Evolutionary conservation across 2,329 filamentous ascomycete species (phyloP).

Genomic region (Fusarium albosuccineum): DNA sequence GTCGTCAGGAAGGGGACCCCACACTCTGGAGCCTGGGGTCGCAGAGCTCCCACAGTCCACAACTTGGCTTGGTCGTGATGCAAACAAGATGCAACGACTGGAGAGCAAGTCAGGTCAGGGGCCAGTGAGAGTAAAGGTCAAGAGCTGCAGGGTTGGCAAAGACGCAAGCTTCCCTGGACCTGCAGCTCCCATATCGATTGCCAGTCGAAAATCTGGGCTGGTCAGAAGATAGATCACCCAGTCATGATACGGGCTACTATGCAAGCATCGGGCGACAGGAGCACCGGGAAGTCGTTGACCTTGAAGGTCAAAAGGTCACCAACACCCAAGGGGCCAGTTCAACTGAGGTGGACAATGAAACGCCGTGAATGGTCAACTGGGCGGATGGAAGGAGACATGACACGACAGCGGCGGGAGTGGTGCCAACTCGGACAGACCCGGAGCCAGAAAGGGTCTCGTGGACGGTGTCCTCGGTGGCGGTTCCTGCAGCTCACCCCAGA

Average conservation of each 20-base stretch:
- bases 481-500: conserved; percentile 45
- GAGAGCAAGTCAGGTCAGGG: not conserved
- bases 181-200: conserved; percentile 4
- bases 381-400: conserved; percentile 35
- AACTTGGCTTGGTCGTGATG: not conserved
- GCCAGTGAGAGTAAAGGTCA: not conserved
- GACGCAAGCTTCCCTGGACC: conserved; percentile 4
- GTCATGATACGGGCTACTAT: conserved; percentile 33
- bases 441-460: conserved; percentile 44
- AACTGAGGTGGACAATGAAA: too few relatives aligned
- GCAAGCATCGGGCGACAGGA: conserved; percentile 44
- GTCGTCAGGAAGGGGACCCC: conserved; percentile 32
- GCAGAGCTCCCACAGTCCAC: conserved; percentile 21
- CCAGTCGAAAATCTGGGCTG: conserved; percentile 24
- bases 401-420: conserved; percentile 41
- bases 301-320: conserved; percentile 24
- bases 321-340: conserved; percentile 9
- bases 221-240: conserved; percentile 35
- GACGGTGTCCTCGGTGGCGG: conserved; percentile 39
- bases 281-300: conserved; percentile 22
- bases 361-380: conserved; percentile 17
- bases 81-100: too few relatives aligned
- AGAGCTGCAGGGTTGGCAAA: too few relatives aligned
- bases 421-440: conserved; percentile 48
- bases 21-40: conserved; percentile 15